Evolutionary conservation across 495 filamentous ascomycete genomes (phyloP).

Genomic region (Barbatosphaeria neglecta): DNA sequence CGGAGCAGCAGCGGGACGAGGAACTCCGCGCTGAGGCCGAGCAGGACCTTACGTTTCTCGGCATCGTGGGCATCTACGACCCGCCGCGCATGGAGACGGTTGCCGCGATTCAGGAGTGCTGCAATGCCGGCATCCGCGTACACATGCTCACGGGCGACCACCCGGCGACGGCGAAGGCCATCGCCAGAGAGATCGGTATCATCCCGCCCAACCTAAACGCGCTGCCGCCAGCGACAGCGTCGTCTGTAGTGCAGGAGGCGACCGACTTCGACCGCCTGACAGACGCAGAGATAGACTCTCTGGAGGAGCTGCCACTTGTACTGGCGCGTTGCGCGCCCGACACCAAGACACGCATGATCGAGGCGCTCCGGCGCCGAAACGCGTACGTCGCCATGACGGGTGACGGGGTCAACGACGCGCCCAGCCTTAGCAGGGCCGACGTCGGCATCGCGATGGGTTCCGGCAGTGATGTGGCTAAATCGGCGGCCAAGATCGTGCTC

Average conservation of each 20-base stretch:
- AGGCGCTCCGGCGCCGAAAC: slow-evolving; percentile 51
- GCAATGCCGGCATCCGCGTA: slow-evolving; percentile 59
- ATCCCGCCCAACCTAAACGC: slow-evolving; percentile 45
- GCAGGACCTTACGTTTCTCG: slow-evolving; percentile 46
- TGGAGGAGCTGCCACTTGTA: slow-evolving; percentile 50
- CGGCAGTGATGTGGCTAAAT: slow-evolving; percentile 85
- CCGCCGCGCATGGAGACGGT: slow-evolving; percentile 60
- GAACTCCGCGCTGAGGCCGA: slow-evolving; percentile 38
- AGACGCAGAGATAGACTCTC: slow-evolving; percentile 45
- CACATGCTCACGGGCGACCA: slow-evolving; percentile 80
- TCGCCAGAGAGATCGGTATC: slow-evolving; percentile 67
- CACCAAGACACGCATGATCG: slow-evolving; percentile 59
- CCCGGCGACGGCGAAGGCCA: slow-evolving; percentile 60
- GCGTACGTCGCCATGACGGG: slow-evolving; percentile 54
- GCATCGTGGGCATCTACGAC: slow-evolving; percentile 67
- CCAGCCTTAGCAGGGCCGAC: slow-evolving; percentile 64
- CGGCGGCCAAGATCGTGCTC: slow-evolving; percentile 74
- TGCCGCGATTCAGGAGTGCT: slow-evolving; percentile 51
- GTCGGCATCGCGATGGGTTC: slow-evolving; percentile 82
- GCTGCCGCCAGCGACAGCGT: slow-evolving; percentile 40
- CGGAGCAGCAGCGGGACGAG: slow-evolving; percentile 15
- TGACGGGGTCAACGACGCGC: slow-evolving; percentile 80
- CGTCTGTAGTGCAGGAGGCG: slow-evolving; percentile 50
- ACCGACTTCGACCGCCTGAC: slow-evolving; percentile 51
- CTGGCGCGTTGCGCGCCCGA: slow-evolving; percentile 55